Percentiles rank a stretch among this genome's conserved stretches.
These are phyloP conservation scores for Musa schizocarpa DNA, from an alignment of 176 grass and related monocot genomes.

Conservation along the genomic window DNA sequence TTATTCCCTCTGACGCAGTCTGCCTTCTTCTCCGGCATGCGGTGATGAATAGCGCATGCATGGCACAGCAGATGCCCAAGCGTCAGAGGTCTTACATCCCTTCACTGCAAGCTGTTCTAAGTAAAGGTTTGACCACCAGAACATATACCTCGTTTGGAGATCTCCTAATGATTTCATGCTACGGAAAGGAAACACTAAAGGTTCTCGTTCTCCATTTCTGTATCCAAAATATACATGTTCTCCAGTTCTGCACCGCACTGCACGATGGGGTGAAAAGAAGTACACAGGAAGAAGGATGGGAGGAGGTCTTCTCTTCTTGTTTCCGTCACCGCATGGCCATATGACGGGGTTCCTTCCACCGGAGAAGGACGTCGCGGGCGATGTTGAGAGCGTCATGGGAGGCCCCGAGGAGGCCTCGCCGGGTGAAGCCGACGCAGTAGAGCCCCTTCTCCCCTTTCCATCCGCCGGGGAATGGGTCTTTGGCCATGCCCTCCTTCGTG, in stretches of 20 bases:
- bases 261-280: no score
- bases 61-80: no score
- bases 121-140: not conserved
- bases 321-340: no score
- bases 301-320: not conserved
- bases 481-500: slow-evolving; percentile 54
- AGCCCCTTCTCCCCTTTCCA: slow-evolving; percentile 83
- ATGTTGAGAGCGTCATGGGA: slow-evolving; percentile 64
- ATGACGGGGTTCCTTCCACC: slow-evolving; percentile 28
- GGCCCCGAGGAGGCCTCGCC: slow-evolving; percentile 66
- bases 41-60: no score
- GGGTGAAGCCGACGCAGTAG: slow-evolving; percentile 77
- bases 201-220: not conserved
- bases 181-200: no score
- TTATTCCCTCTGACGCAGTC: no score
- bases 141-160: not conserved
- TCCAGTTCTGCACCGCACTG: no score
- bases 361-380: slow-evolving; percentile 49
- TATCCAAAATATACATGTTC: not conserved
- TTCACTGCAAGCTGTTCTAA: no score
- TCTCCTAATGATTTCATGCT: not conserved
- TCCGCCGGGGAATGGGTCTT: slow-evolving; percentile 39
- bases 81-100: no score
- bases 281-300: not conserved
- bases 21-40: no score